Conservation (phyloP, 2,329 filamentous ascomycete species). For the Botryosphaeria agaves region DNA sequence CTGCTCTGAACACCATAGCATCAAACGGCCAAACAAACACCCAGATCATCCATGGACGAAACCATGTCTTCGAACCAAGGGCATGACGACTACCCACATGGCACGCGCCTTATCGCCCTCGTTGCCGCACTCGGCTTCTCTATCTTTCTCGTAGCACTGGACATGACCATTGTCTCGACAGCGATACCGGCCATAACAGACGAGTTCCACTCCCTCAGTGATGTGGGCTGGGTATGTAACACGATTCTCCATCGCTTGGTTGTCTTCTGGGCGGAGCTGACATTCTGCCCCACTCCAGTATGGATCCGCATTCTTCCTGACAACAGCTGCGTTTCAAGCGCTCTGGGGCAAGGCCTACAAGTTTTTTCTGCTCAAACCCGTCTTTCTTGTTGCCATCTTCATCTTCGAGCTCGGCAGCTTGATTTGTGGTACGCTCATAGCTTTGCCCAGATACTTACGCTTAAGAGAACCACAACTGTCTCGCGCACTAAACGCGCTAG, state of each 20-base stretch:
- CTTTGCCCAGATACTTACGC: not conserved
- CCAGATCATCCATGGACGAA: too few relatives aligned
- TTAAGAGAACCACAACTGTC: too few relatives aligned
- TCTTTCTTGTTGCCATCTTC: slow-evolving; percentile 16
- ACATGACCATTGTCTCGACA: slow-evolving; percentile 21
- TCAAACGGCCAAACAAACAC: too few relatives aligned
- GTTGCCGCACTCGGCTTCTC: slow-evolving; percentile 29
- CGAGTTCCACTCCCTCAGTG: slow-evolving; percentile 21
- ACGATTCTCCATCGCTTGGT: too few relatives aligned
- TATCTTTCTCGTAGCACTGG: slow-evolving; percentile 33
- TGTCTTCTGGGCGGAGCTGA: too few relatives aligned
- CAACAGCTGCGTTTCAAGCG: slow-evolving; percentile 24
- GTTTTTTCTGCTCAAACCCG: slow-evolving; percentile 21
- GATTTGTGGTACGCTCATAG: slow-evolving; percentile 25
- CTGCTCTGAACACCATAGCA: too few relatives aligned
- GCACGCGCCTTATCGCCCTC: slow-evolving; percentile 13
- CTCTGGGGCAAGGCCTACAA: slow-evolving; percentile 29
- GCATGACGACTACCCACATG: not conserved
- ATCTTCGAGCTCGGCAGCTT: slow-evolving; percentile 41
- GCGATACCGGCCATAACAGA: slow-evolving; percentile 22
- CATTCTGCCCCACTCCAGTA: too few relatives aligned
- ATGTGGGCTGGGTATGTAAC: slow-evolving; percentile 25
- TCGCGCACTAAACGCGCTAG: too few relatives aligned
- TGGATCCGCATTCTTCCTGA: slow-evolving; percentile 24
- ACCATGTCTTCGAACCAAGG: too few relatives aligned